Base-by-base conservation (phyloP, 2,329 filamentous ascomycete species). In the Alternaria ventricosa region DNA sequence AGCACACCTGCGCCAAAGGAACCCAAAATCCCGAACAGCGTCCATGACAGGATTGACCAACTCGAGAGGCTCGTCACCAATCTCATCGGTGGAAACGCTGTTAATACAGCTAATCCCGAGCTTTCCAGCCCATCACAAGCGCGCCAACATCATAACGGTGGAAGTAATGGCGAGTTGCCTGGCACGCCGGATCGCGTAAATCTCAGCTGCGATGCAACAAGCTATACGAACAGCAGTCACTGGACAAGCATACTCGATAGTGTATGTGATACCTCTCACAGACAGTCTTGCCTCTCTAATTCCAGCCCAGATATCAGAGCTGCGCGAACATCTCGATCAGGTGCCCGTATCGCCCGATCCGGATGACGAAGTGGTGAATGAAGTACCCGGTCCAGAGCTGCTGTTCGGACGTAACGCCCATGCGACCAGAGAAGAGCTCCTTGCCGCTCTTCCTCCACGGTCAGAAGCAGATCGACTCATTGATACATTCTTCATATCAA, bases 181-280 rank as follows among this genome's bases (percentile, higher is more conserved):
- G 64, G 61, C 7, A 75, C 72, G n/a, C 73, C 74, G 10, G 75
- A 75, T 57, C 71, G 70, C n/a, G 71, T 79, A 23, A 77, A 73
- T 25, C 53, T 76, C 9, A 69, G 65, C 12, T 68, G 58, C 23
- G 74, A 78, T 36, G 71, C 72, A 18, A 78, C 73, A 5, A 73
- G 70, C 15, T 79, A 78, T 41, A 71, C 71, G 6, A 76, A 73
- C 36, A 74, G 76, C 55, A 69, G 72, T 3, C 78, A 80, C 55
- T 80, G 78, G 78, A 73, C 73, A n/a, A 78, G 75, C 25, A 78
- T 80, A 25, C 55, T 80, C 23, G 76, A 79, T 53, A 75, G 78
- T n/a, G 74, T 79, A 49, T 60, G 72, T 60, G 22, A 41, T 13
- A 28, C 28, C 36, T 47, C 27, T n/a, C 28, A 55, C 44, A 54